phyloP scores from a whole-genome alignment of 1,139 yeast species.

The Magnusiomyces sp. region DNA sequence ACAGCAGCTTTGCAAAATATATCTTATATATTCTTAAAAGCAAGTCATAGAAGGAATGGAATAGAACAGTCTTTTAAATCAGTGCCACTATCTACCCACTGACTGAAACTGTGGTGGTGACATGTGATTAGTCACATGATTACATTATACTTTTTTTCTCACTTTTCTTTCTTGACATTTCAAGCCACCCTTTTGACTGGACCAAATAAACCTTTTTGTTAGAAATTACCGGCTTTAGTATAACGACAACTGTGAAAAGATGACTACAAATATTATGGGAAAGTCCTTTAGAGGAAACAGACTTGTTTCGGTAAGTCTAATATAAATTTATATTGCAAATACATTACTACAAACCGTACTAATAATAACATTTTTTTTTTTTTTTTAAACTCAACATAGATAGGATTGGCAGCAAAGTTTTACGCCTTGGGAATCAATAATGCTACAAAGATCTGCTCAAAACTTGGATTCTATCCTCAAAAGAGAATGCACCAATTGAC shows the following conservation, averaged over 20 bases:
- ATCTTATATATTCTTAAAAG: too few relatives aligned
- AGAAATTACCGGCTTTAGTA: neutral
- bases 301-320: constrained; percentile 26
- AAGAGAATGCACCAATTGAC: constrained; percentile 91
- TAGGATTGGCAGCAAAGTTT: constrained; percentile 71
- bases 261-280: constrained; percentile 36
- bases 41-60: too few relatives aligned
- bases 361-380: too few relatives aligned
- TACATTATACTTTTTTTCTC: too few relatives aligned
- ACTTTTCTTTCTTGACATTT: too few relatives aligned
- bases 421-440: constrained; percentile 76
- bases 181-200: too few relatives aligned
- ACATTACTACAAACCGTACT: neutral
- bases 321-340: neutral
- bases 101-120: too few relatives aligned
- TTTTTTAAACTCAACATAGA: constrained; percentile 29
- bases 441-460: constrained; percentile 76
- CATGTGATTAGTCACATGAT: too few relatives aligned
- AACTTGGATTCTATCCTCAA: constrained; percentile 80
- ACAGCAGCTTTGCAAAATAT: too few relatives aligned
- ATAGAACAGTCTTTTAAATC: too few relatives aligned
- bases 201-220: too few relatives aligned
- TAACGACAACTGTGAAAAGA: constrained; percentile 11
- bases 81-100: too few relatives aligned
- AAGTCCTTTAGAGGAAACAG: constrained; percentile 36